Percentiles rank a stretch among this genome's conserved stretches.
phyloP scores from a whole-genome alignment of 2,329 filamentous ascomycete species.

The Ustulina deusta region DNA sequence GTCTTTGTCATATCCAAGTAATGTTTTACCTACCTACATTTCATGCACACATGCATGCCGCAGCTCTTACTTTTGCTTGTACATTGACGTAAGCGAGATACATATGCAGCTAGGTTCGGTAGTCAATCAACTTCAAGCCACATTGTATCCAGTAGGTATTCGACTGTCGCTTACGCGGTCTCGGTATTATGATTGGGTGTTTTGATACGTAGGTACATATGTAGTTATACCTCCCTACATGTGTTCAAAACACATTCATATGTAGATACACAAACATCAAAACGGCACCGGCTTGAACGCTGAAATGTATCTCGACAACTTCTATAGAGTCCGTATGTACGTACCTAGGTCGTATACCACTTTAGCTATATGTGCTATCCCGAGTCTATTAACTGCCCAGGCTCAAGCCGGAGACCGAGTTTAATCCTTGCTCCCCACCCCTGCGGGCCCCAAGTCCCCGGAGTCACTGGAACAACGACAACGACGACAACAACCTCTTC shows the following conservation, averaged over 20 bases:
- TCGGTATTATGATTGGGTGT: too few species aligned
- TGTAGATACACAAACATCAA: neutral
- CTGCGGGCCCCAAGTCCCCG: neutral
- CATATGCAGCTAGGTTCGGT: too few species aligned
- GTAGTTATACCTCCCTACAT: neutral
- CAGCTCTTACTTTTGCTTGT: neutral
- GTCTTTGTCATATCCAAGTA: neutral
- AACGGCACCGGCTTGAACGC: neutral
- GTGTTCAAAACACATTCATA: neutral
- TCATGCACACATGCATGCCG: neutral
- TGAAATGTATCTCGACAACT: neutral
- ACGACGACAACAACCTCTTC: neutral
- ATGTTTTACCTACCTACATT: neutral
- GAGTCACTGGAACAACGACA: neutral
- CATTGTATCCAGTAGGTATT: too few species aligned
- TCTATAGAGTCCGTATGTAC: neutral
- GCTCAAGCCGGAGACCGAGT: neutral
- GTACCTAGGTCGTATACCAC: neutral
- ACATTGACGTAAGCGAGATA: neutral
- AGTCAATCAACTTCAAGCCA: neutral
- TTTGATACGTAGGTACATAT: too few species aligned
- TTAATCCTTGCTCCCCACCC: neutral
- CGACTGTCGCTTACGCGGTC: neutral
- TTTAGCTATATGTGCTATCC: neutral
- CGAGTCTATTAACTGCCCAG: neutral